phyloP scores from a whole-genome alignment of 1,284 basidiomycete genomes.

The Trichosporon sp. region DNA sequence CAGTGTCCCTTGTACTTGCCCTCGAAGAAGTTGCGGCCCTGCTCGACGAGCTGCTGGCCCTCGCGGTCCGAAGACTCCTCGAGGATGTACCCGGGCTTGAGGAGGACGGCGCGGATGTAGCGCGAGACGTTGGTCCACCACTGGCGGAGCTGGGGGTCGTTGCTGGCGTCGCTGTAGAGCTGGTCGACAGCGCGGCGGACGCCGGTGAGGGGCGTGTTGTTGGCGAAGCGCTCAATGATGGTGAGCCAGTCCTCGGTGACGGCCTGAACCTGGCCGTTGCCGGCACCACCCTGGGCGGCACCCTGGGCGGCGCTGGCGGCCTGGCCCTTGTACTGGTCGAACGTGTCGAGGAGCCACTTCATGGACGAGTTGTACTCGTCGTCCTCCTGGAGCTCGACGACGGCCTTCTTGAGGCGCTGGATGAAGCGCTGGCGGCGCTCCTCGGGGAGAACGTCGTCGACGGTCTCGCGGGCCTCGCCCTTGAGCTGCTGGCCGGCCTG shows the following conservation, averaged over 20 bases:
- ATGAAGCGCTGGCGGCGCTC: conserved; percentile 61
- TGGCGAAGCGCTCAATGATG: conserved; percentile 86
- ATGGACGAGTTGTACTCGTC: conserved; percentile 81
- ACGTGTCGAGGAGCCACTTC: conserved; percentile 63
- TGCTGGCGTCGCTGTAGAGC: conserved; percentile 67
- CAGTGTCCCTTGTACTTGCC: conserved; percentile 76
- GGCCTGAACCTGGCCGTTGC: background rate
- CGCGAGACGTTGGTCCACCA: conserved; percentile 70
- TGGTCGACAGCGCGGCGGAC: conserved; percentile 68
- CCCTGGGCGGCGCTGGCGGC: conserved; percentile 45
- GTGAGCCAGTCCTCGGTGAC: conserved; percentile 59
- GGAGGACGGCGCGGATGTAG: conserved; percentile 66
- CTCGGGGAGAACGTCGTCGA: conserved; percentile 39
- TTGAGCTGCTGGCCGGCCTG: conserved; percentile 19
- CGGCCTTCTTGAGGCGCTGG: conserved; percentile 56
- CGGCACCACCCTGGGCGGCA: conserved; percentile 50
- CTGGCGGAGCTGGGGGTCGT: conserved; percentile 67
- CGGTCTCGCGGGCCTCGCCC: background rate
- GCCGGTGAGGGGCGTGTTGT: conserved; percentile 59
- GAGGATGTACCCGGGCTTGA: conserved; percentile 84
- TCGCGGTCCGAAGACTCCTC: conserved; percentile 66
- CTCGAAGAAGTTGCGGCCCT: conserved; percentile 71
- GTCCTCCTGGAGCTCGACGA: conserved; percentile 84
- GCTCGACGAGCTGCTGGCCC: conserved; percentile 58
- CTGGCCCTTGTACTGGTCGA: conserved; percentile 70